Evolutionary conservation across 768 basidiomycete genomes (phyloP), one percentile per base, ranked within the genome.

Genomic region (Leccinum variicolor): DNA sequence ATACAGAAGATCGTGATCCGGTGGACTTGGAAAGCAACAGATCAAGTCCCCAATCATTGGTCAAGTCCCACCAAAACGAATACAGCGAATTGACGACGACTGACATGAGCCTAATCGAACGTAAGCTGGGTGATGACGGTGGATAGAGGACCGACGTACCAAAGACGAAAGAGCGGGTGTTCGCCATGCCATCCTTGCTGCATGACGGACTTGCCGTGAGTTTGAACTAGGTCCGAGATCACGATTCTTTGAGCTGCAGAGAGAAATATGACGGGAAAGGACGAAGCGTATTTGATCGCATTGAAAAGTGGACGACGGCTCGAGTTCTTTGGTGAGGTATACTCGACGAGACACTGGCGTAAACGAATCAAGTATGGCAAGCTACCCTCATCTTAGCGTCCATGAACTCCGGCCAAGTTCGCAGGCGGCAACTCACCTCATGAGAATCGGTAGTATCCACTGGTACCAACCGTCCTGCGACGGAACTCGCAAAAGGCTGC

Each of bases 21-120:
- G 69, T 59, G 55, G 70, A 59, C 36, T 67, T 63, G 29, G 69
- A 60, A 53, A 79, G 79, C 57, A 98, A 75, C 45, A 98, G 75
- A 47, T 86, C 83, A 54, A 99, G 79, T 6, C 97, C 97, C 95
- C 96, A 99, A 70, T 99, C 97, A 70, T 96, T 92, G 50, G 92
- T 94, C 45, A 98, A 82, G 73, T 98, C 97, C 97, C 97, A 99
- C 92, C 94, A 99, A 72, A 96, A 98, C 3, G 94, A 95, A 73
- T 93, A 99, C 29, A 90, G 71, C 3, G 95, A 96, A 73, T 98
- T 98, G 66, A 96, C 71, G 34, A 83, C 80, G 23, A 92, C 94
- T 10, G 87, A 83, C 47, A 97, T 72, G 15, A 98, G 72, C 94
- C 94, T 96, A 56, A 21, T 43, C 29, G 45, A 29, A 60, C 14